Evolutionary conservation across 108 stramenopile species (phyloP), one percentile per base, ranked within the genome.

Genomic region (Cyclotella cryptica): DNA sequence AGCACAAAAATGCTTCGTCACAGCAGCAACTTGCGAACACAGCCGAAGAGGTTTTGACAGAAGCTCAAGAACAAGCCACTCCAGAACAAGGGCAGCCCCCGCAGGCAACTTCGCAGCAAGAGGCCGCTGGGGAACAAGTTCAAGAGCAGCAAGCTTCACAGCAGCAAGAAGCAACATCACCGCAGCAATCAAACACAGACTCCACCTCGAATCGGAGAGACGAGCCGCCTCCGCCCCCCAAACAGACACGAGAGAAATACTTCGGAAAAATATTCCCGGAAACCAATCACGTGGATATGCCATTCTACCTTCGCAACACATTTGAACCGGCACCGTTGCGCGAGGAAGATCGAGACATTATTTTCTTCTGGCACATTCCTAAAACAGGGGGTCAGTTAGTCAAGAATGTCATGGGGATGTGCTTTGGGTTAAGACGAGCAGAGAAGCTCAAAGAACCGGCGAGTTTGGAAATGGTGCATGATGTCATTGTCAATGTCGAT

Each of bases 331-430:
- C 26, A 10, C 67, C 67, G 10, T 26, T 22, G 27, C 19, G 29
- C 10, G 26, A 15, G 12, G 49, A 68, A 52, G 30, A 68, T 0
- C 67, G 42, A 18, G 71, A 72, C 35, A 39, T 72, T 13, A 59
- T 72, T 13, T 72, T 72, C 27, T 72, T 58, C 17, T 72, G 71
- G 71, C 71, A 72, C 28, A 62, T 72, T 15, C 71, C 71, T 8
- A 72, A 72, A 61, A 62, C 44, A 10, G 71, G 19, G 11, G 71
- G 71, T n/a, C 29, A 41, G 6, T 19, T 72, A 10, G 46, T 72
- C 57, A 72, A 72, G 47, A 61, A 49, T 22, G 61, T 72, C 18
- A 60, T 72, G 58, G 59, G 60, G 0, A 60, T 45, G 30, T 72
- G 71, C 28, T 72, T 22, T 49, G 60, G 60, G 0, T 45, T 72